Evolutionary conservation across 176 grass and related monocot species (phyloP).

Genomic region (Thinopyrum elongatum): DNA sequence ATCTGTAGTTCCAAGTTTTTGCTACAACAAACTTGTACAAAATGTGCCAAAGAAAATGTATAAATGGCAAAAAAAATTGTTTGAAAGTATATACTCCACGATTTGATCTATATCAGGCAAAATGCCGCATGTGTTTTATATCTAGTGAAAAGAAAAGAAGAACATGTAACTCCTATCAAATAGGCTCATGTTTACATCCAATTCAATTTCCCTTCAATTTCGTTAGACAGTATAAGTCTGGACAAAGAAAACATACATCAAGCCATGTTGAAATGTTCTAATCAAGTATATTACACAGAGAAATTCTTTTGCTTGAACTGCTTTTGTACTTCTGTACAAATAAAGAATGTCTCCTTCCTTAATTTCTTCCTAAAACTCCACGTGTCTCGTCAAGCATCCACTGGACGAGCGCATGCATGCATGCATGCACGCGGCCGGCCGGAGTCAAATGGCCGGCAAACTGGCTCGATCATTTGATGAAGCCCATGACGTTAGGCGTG

Average conservation of each 20-base stretch:
- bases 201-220: not conserved
- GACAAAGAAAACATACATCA: not conserved
- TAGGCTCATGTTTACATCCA: not conserved
- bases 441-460: not conserved
- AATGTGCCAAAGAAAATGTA: not conserved
- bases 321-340: not conserved
- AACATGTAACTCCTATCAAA: not conserved
- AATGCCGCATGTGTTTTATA: not conserved
- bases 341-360: not conserved
- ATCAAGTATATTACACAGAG: not conserved
- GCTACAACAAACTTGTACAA: not conserved
- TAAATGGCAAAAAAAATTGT: not conserved
- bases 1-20: not conserved
- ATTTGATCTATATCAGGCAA: not conserved
- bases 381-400: not conserved
- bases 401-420: conserved; percentile 3
- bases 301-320: not conserved
- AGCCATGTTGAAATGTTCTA: not conserved
- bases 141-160: not conserved
- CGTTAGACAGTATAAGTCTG: not conserved
- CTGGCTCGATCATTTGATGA: conserved; percentile 39
- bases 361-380: not conserved
- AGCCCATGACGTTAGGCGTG: conserved; percentile 55
- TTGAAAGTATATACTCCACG: not conserved
- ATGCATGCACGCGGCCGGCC: not conserved